phyloP scores from a whole-genome alignment of 2,329 filamentous ascomycete genomes.

The Claviceps paspali region DNA sequence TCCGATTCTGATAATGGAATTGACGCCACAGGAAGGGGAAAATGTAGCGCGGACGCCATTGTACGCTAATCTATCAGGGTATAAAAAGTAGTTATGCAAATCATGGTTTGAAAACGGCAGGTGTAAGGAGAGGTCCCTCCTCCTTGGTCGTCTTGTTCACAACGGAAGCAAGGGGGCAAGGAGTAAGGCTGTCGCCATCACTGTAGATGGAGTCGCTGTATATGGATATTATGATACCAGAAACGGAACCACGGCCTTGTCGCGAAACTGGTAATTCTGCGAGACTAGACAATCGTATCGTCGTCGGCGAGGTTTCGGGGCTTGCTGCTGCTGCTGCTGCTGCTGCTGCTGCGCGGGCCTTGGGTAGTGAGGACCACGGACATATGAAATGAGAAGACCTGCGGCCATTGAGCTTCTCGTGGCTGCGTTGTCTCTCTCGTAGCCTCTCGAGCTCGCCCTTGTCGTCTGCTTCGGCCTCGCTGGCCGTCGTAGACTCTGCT shows the following conservation, averaged over 20 bases:
- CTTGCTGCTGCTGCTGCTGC: conserved; percentile 6
- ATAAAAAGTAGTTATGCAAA: too few relatives aligned
- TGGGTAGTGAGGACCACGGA: not conserved
- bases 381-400: conserved; percentile 10
- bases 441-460: conserved; percentile 20
- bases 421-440: conserved; percentile 34
- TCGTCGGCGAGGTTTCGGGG: not conserved
- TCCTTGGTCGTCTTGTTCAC: conserved; percentile 5
- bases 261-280: conserved; percentile 13
- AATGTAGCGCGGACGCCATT: not conserved
- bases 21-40: too few relatives aligned
- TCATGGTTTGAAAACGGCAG: conserved; percentile 33
- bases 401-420: conserved; percentile 29
- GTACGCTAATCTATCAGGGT: too few relatives aligned
- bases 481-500: not conserved
- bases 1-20: too few relatives aligned
- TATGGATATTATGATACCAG: not conserved
- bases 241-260: not conserved
- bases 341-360: not conserved
- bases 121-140: conserved; percentile 29
- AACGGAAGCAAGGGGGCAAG: not conserved
- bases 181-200: not conserved
- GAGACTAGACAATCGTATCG: conserved; percentile 14
- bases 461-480: not conserved
- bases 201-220: not conserved